phyloP scores from a whole-genome alignment of 2,329 filamentous ascomycete genomes.

The Fusarium tuaranense region DNA sequence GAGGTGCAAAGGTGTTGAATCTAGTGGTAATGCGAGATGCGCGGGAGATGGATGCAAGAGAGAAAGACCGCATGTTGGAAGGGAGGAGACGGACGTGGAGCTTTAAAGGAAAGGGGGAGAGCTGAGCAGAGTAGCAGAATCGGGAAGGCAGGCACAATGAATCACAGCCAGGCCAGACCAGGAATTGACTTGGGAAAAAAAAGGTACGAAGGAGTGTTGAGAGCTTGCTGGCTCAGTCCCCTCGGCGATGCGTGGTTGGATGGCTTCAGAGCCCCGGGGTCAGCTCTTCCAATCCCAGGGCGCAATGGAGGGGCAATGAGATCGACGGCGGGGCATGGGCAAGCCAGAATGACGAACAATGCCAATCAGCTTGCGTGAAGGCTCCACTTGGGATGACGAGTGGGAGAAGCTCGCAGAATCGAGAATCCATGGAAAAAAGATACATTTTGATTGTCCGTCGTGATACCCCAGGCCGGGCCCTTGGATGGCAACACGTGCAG shows the following conservation, averaged over 20 bases:
- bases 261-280: constrained; percentile 32
- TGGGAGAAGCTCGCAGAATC: constrained; percentile 42
- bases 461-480: background rate
- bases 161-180: constrained; percentile 12
- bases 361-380: constrained; percentile 36
- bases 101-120: constrained; percentile 26
- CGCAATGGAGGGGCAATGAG: constrained; percentile 44
- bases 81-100: constrained; percentile 28
- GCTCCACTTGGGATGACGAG: constrained; percentile 44
- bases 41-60: constrained; percentile 34
- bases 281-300: constrained; percentile 37
- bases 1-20: constrained; percentile 34
- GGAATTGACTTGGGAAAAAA: background rate
- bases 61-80: constrained; percentile 35
- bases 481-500: constrained; percentile 11
- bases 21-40: constrained; percentile 30
- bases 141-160: constrained; percentile 8
- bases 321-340: constrained; percentile 45
- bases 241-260: constrained; percentile 19
- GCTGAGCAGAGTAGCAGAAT: constrained; percentile 2
- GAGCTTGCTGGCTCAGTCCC: constrained; percentile 22
- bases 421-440: constrained; percentile 10
- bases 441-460: constrained; percentile 8
- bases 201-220: constrained; percentile 19
- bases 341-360: constrained; percentile 37